Conservation (phyloP, 345 rosid species). For the Citropsis articulata region DNA sequence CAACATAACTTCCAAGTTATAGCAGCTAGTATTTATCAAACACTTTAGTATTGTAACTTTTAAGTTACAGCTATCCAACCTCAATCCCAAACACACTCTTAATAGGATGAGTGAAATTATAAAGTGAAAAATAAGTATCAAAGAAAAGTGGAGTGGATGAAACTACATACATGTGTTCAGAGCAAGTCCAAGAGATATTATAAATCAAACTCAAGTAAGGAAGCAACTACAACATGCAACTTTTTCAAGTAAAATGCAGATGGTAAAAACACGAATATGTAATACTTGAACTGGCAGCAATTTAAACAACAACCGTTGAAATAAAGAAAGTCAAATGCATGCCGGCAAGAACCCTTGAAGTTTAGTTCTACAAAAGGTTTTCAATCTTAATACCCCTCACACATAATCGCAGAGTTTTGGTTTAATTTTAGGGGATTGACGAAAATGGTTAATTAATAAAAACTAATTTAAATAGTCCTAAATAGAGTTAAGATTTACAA, state of each 20-base stretch:
- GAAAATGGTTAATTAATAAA: background rate
- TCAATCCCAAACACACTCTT: no score
- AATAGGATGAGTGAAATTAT: background rate
- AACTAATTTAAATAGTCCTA: background rate
- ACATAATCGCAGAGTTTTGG: background rate
- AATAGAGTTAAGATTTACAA: background rate
- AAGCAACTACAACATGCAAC: background rate
- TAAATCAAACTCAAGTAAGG: background rate
- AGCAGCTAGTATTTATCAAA: no score
- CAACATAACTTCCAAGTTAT: no score
- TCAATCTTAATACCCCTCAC: background rate
- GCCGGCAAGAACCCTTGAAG: background rate
- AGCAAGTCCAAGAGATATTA: background rate
- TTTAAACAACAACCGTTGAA: background rate
- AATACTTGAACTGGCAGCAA: background rate
- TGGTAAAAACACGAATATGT: background rate
- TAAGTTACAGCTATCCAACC: no score
- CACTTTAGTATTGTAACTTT: no score
- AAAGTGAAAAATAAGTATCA: background rate
- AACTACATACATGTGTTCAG: background rate
- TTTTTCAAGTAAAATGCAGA: background rate
- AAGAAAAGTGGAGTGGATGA: background rate
- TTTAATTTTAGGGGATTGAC: background rate
- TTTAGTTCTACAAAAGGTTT: background rate
- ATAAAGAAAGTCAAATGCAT: background rate